phyloP scores from a whole-genome alignment of 805 yeast species.

The Metschnikowia hibisci region DNA sequence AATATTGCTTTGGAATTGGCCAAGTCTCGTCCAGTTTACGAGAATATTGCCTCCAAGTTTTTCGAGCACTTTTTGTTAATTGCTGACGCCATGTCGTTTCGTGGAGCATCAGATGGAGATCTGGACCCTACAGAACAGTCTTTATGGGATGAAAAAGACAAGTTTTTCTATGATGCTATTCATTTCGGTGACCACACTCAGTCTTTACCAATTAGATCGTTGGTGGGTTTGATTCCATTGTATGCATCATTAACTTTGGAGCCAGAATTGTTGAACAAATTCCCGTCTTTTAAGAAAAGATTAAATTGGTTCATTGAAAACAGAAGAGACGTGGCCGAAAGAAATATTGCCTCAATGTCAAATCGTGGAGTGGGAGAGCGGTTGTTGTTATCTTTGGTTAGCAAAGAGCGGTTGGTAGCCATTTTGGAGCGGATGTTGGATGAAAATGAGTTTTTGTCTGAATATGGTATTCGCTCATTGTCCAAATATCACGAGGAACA shows the following conservation, averaged over 20 bases:
- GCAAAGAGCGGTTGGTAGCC: conserved; percentile 70
- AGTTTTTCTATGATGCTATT: conserved; percentile 88
- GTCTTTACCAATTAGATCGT: conserved; percentile 78
- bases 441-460: conserved; percentile 79
- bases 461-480: conserved; percentile 81
- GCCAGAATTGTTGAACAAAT: conserved; percentile 70
- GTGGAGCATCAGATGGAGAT: conserved; percentile 38
- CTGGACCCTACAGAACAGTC: conserved; percentile 50
- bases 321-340: conserved; percentile 61
- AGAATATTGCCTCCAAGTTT: conserved; percentile 89
- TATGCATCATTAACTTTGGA: conserved; percentile 87
- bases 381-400: conserved; percentile 71
- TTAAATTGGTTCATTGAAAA: conserved; percentile 80
- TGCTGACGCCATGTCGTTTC: conserved; percentile 89
- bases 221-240: conserved; percentile 87
- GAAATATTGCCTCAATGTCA: conserved; percentile 85
- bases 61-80: conserved; percentile 88
- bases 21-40: conserved; percentile 78
- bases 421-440: conserved; percentile 79
- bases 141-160: conserved; percentile 85
- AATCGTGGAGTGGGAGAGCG: conserved; percentile 80
- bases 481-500: conserved; percentile 81
- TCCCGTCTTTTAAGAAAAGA: conserved; percentile 79
- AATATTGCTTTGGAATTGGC: conserved; percentile 90
- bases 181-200: conserved; percentile 68